Conservation (phyloP, 768 basidiomycete species). For the Trichaptum fuscoviolaceum region DNA sequence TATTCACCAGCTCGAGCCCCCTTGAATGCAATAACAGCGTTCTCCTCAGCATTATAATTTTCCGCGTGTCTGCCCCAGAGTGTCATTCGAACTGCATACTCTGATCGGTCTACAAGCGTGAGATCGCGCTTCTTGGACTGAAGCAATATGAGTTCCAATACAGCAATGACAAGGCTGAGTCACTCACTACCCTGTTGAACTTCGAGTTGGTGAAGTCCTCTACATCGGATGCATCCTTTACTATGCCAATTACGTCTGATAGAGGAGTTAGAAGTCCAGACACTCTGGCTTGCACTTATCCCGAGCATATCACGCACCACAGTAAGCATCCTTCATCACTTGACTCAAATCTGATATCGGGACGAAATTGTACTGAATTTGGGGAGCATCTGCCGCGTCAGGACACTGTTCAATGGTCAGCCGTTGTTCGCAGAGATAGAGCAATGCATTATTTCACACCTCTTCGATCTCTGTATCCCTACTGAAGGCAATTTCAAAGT, state of each 20-base stretch:
- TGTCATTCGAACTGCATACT: constrained; percentile 75
- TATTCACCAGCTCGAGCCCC: constrained; percentile 92
- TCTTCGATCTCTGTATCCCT: constrained; percentile 80
- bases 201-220: constrained; percentile 72
- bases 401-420: constrained; percentile 53
- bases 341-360: constrained; percentile 56
- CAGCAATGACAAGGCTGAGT: constrained; percentile 4
- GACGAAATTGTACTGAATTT: constrained; percentile 80
- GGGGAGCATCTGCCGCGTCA: constrained; percentile 71
- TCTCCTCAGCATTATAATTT: constrained; percentile 50
- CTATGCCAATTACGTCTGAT: constrained; percentile 81
- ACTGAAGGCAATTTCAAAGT: constrained; percentile 90
- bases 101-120: constrained; percentile 79
- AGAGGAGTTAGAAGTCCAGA: neutral
- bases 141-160: constrained; percentile 6
- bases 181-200: constrained; percentile 57
- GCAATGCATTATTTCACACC: constrained; percentile 34
- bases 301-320: constrained; percentile 45
- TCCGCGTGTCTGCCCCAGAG: constrained; percentile 97
- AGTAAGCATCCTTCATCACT: constrained; percentile 71
- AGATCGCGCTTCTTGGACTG: constrained; percentile 89
- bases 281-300: neutral
- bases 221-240: constrained; percentile 71
- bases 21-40: constrained; percentile 87
- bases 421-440: constrained; percentile 2